Conservation (phyloP, 805 yeast species). For the Candida ulmi region DNA sequence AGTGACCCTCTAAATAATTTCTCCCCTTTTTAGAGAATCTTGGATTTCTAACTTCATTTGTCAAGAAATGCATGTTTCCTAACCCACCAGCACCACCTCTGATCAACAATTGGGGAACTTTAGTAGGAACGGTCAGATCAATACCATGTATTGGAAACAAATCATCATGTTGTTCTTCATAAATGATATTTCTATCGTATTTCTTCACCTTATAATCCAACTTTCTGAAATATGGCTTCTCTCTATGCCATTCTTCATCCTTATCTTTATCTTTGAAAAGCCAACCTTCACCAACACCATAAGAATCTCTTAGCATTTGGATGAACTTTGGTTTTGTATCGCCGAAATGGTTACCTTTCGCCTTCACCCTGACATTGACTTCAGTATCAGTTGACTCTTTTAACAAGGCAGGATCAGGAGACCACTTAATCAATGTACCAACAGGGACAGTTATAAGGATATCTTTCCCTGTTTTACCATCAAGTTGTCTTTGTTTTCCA, state of each 20-base stretch:
- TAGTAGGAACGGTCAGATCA: constrained; percentile 59
- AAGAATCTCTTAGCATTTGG: constrained; percentile 61
- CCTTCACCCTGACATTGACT: constrained; percentile 29
- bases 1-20: constrained; percentile 54
- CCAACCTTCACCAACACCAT: constrained; percentile 82
- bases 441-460: constrained; percentile 81
- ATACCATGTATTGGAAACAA: constrained; percentile 77
- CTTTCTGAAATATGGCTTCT: constrained; percentile 58
- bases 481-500: constrained; percentile 74
- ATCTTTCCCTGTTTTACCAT: constrained; percentile 83
- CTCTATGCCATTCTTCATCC: constrained; percentile 62
- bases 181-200: constrained; percentile 54
- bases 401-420: constrained; percentile 60
- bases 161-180: constrained; percentile 58
- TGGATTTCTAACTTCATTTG: constrained; percentile 81
- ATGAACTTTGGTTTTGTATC: constrained; percentile 35
- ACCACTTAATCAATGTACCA: constrained; percentile 85
- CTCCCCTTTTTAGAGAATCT: constrained; percentile 83
- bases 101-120: constrained; percentile 61
- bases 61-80: constrained; percentile 93
- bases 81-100: constrained; percentile 92
- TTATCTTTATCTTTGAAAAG: constrained; percentile 60
- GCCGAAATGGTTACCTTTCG: constrained; percentile 20
- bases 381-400: constrained; percentile 15
- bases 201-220: constrained; percentile 58